Evolutionary conservation across 225 moss, liverwort and hornwort species (phyloP).

Genomic region (Polytrichum formosum): DNA sequence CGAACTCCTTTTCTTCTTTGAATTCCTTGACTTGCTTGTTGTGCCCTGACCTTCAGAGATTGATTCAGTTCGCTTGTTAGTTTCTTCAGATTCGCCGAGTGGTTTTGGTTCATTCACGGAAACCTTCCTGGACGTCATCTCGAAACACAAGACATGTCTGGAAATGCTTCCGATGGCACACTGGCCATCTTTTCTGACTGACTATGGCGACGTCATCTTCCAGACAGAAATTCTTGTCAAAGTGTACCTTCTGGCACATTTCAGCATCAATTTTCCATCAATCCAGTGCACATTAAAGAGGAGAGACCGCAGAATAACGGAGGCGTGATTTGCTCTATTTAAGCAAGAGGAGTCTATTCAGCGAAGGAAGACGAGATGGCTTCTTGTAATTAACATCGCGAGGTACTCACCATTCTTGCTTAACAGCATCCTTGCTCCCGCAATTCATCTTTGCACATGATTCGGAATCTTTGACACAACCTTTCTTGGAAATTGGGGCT

Average conservation of each 20-base stretch:
- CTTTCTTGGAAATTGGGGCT: not conserved
- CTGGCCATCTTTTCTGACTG: not conserved
- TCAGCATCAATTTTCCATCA: too few relatives aligned
- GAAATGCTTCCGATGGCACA: not conserved
- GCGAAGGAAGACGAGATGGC: too few relatives aligned
- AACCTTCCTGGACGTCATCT: not conserved
- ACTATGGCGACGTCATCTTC: not conserved
- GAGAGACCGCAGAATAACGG: too few relatives aligned
- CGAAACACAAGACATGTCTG: not conserved
- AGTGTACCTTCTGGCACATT: not conserved
- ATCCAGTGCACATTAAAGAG: too few relatives aligned
- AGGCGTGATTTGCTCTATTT: too few relatives aligned
- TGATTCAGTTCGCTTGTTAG: not conserved
- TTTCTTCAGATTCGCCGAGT: slow-evolving; percentile 5
- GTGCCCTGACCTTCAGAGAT: not conserved
- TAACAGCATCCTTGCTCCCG: not conserved
- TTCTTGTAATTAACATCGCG: not conserved
- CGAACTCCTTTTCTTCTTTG: not conserved
- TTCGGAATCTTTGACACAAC: not conserved
- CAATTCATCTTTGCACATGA: not conserved
- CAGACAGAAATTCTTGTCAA: not conserved
- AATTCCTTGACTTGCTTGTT: not conserved
- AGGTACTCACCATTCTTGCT: not conserved
- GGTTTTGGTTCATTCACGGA: not conserved
- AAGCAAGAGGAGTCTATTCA: too few relatives aligned